phyloP scores from a whole-genome alignment of 2,329 filamentous ascomycete species.

The Aureobasidium sp. region DNA sequence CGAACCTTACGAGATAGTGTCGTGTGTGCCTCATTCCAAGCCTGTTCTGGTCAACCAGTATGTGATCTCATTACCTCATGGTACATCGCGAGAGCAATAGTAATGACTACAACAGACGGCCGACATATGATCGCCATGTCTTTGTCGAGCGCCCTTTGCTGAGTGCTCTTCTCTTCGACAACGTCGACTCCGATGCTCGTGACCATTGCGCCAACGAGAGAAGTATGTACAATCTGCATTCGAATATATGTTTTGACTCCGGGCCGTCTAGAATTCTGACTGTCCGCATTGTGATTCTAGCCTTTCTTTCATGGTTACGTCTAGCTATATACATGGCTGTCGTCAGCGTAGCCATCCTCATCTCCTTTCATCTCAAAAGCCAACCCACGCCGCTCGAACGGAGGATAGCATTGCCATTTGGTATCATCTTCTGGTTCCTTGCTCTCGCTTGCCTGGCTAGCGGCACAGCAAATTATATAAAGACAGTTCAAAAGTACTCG shows the following conservation, averaged over 20 bases:
- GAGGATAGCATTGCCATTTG: constrained; percentile 73
- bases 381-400: constrained; percentile 64
- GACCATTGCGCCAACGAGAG: constrained; percentile 76
- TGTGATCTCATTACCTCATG: background rate
- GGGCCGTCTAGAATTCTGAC: background rate
- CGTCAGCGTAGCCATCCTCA: constrained; percentile 80
- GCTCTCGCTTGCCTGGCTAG: constrained; percentile 67
- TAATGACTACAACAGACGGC: background rate
- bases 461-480: constrained; percentile 82
- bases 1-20: constrained; percentile 1
- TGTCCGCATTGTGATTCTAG: constrained; percentile 22
- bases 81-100: background rate
- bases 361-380: constrained; percentile 84
- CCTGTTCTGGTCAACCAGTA: constrained; percentile 13
- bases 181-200: constrained; percentile 65
- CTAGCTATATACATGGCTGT: constrained; percentile 86
- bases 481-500: constrained; percentile 74
- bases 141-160: constrained; percentile 59
- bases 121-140: constrained; percentile 33
- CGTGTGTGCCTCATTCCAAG: constrained; percentile 9
- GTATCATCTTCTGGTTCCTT: constrained; percentile 80
- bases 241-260: background rate
- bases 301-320: constrained; percentile 85
- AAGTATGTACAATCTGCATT: constrained; percentile 36
- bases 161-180: constrained; percentile 65